A percentile compares a stretch with the other conserved stretches of the same genome.
Conservation (phyloP, 176 grass and related monocot species). For the Triticum urartu region DNA sequence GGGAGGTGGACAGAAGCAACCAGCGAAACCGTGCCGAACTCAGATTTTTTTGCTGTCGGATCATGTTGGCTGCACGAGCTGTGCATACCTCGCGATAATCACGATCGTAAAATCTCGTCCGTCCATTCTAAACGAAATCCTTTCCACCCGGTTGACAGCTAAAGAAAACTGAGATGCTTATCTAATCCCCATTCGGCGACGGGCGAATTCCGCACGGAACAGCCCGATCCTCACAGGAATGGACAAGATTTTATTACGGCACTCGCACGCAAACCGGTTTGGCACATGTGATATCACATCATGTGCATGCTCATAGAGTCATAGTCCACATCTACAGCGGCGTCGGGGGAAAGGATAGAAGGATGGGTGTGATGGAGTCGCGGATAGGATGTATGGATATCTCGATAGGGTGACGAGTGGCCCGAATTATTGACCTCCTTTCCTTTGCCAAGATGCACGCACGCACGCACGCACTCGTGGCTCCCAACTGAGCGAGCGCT, state of each 20-base stretch:
- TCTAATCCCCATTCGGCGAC: too few species aligned
- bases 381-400: slow-evolving; percentile 30
- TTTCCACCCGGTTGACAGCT: too few species aligned
- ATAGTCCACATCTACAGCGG: not conserved
- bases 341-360: not conserved
- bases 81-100: too few species aligned
- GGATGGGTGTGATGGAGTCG: not conserved
- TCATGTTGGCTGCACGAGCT: not conserved
- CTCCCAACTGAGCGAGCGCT: not conserved
- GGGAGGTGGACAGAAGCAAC: not conserved
- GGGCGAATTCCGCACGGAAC: not conserved
- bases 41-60: not conserved
- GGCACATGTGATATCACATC: not conserved
- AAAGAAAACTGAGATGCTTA: too few species aligned
- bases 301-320: not conserved
- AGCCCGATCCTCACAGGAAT: not conserved
- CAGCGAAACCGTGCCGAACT: not conserved
- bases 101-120: too few species aligned
- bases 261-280: not conserved
- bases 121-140: too few species aligned
- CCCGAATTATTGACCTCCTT: not conserved
- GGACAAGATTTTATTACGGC: not conserved
- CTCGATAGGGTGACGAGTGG: slow-evolving; percentile 29
- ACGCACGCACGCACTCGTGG: not conserved
- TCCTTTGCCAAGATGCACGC: not conserved